Evolutionary conservation across 495 filamentous ascomycete species (phyloP).

Genomic region (Cudoniella acicularis): DNA sequence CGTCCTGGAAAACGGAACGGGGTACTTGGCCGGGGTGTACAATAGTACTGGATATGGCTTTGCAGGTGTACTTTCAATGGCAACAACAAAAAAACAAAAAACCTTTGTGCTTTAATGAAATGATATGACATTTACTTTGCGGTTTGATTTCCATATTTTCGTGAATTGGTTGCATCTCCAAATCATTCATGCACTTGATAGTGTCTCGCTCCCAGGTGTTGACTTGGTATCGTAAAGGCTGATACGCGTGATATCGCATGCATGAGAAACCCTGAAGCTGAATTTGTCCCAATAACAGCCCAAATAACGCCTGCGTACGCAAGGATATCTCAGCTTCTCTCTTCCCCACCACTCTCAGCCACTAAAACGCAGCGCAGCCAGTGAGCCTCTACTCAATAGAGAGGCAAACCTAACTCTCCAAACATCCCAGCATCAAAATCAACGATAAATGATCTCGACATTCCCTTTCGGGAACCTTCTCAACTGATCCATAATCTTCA

Average conservation of each 20-base stretch:
- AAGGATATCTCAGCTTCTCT: no score
- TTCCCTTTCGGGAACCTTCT: constrained; percentile 34
- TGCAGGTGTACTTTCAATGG: not conserved
- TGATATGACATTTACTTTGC: no score
- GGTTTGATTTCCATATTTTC: no score
- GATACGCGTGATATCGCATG: not conserved
- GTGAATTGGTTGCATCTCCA: no score
- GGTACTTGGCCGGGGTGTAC: not conserved
- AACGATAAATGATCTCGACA: constrained; percentile 47
- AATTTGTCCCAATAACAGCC: not conserved
- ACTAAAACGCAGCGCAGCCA: no score
- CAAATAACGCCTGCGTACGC: no score
- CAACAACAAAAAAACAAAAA: not conserved
- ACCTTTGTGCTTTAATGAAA: no score
- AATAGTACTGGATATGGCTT: not conserved
- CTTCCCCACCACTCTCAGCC: no score
- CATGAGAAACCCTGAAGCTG: not conserved
- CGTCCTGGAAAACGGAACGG: not conserved
- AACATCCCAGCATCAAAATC: constrained; percentile 2
- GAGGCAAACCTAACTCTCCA: not conserved
- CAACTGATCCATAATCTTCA: constrained; percentile 47
- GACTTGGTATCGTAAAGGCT: not conserved
- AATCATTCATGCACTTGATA: no score
- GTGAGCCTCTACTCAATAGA: not conserved
- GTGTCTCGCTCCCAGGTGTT: no score